Evolutionary conservation across 2,329 filamentous ascomycete genomes (phyloP), one percentile per base, ranked within the genome.

Genomic region (Trichoderma atroviride): DNA sequence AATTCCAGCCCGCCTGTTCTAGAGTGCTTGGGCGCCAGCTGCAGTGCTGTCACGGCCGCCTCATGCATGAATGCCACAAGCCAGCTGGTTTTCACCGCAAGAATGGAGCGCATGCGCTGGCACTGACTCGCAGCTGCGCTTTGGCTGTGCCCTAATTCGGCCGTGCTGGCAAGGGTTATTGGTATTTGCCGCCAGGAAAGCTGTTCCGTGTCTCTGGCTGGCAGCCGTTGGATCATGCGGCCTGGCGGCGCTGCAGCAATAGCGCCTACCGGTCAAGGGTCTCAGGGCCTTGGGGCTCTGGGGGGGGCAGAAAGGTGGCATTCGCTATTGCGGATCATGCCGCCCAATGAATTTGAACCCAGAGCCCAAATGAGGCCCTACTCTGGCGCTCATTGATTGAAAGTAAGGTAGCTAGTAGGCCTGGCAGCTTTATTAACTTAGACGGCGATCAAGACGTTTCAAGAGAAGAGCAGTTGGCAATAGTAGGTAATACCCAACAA

Each of bases 41-140:
- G 58, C 33, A 29, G 19, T 68, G 57, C 29, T 53, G 65, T 68
- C 57, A 60, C 24, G 57, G 47, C 55, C 57, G 65, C 57, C 57
- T 68, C 56, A 68, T 61, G 65, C 65, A 68, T 68, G 65, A 55
- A 68, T 68, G 65, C 65, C 65, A 61, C 65, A 61, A 52, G 52
- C 43, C 62, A 55, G 52, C 52, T 65, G n/a, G 56, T 61, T 68
- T 55, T 31, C 65, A 61, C 65, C 57, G 43, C 57, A 60, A 40
- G 33, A 52, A 52, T 52, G 59, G 40, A 59, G 43, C 50, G 65
- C 56, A 61, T 68, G 65, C 22, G 65, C 31, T 68, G 65, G 65
- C 65, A 68, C 57, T 61, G 57, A 47, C 65, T 68, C 33, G 65
- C 65, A 61, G 19, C 19, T 35, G 31, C 37, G 47, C 27, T n/a